Base-by-base conservation (phyloP, 345 rosid species). In the Draba incana region DNA sequence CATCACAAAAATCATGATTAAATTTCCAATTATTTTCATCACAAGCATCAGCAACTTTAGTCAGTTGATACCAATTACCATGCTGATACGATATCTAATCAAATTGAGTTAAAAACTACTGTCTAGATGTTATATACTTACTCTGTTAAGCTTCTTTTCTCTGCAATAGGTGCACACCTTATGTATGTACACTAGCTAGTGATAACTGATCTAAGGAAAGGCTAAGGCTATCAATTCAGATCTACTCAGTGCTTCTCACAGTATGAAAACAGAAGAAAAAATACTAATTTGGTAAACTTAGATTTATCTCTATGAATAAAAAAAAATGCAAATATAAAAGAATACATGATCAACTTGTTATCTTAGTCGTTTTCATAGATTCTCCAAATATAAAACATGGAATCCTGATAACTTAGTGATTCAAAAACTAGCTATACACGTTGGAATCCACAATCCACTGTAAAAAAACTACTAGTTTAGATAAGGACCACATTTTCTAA, bases 401-500 rank as follows among this genome's bases (percentile, higher is more conserved):
- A 10, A 59, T 66, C 45, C 45, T 45, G 41, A 64, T 24, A 50
- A 42, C 66, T 58, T 31, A 6, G 47, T 39, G 53, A 31, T 50
- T 25, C 41, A 64, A 23, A 35, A 16, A 37, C 58, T 3, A 47
- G 25, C 70, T 15, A 57, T 14, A 50, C 66, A 46, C 27, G 23
- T 20, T 50, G 48, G 31, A 43, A 33, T 33, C 35, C 62, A 66
- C 42, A 51, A 35, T 20, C 51, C 35, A 31, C 31, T 60, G 38
- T 46, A 24, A 35, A 12, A 10, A 64, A 8, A 33, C 6, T 44
- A 51, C 33, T 65, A 48, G 0, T 57, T 39, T 59, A 52, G 12
- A 15, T 43, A 33, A 50, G 50, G 53, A 43, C 75, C 66, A 66
- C 68, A 58, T 35, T 3, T 42, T 57, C 10, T 55, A 57, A 48